These are phyloP conservation scores for Lathyrus tuberosus DNA, from an alignment of 306 rosid genomes.

Conservation along the genomic window DNA sequence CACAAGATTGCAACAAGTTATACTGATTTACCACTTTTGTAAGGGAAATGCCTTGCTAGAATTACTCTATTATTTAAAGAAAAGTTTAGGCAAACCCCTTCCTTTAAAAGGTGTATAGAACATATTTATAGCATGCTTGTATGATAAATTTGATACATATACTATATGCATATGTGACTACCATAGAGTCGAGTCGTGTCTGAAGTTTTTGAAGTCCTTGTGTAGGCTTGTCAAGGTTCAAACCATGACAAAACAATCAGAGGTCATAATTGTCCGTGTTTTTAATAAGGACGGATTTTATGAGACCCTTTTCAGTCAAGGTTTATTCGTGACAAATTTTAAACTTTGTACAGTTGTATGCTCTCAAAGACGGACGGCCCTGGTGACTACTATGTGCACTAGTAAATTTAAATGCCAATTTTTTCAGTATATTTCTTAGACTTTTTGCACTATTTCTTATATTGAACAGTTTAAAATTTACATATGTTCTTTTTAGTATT, in stretches of 20 bases:
- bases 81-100: slow-evolving; percentile 16
- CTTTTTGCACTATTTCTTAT: not conserved
- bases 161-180: not conserved
- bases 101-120: slow-evolving; percentile 17
- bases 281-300: no score
- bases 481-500: not conserved
- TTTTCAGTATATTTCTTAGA: not conserved
- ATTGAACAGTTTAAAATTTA: not conserved
- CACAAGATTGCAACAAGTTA: slow-evolving; percentile 26
- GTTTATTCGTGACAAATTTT: no score
- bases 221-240: no score
- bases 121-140: slow-evolving; percentile 7
- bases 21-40: slow-evolving; percentile 5
- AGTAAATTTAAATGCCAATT: slow-evolving; percentile 8
- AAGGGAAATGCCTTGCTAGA: slow-evolving; percentile 25
- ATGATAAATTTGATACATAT: slow-evolving; percentile 11
- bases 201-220: no score
- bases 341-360: no score
- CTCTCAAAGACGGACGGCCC: no score
- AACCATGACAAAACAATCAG: no score
- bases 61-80: slow-evolving; percentile 8
- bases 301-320: no score
- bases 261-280: no score
- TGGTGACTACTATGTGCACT: not conserved
- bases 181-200: no score